Evolutionary conservation across 768 basidiomycete species (phyloP), one percentile per base, ranked within the genome.

Genomic region (Lactarius deliciosus): DNA sequence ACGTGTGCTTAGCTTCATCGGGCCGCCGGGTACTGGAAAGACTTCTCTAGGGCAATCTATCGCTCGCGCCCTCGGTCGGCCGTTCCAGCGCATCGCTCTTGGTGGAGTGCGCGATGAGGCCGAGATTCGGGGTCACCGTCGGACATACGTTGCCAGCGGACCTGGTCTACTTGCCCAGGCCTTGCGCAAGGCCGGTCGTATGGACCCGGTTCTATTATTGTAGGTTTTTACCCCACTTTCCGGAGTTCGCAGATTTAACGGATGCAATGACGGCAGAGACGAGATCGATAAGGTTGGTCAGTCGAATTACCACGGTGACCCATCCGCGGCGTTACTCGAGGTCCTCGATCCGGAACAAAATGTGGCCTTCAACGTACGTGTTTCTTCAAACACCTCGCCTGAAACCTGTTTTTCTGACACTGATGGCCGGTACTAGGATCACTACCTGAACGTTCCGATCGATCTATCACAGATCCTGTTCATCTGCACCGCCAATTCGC

Each of bases 281-380:
- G 96, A 97, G 76, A 86, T 97, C 54, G 96, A 97, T 78, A 97
- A 97, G 77, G 84, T 94, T 63, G 89, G 90, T 0, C 88, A 89
- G 64, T 90, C 84, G 71, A 94, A 91, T 73, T 91, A 91, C 79
- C 94, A 96, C 71, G 95, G 95, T 0, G 94, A 96, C 75, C 95
- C 95, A 16, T 86, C 85, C 3, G 96, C 96, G 45, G 95, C 95
- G 0, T 76, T 98, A 66, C 78, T 98, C 5, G 95, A 98, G 73
- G 94, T 96, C 0, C 81, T 98, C 61, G 96, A 97, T 74, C 96
- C 96, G 0, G 96, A 97, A 74, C 94, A 96, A 76, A 96, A 95
- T 68, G 84, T 90, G 73, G 82, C 85, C 0, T 92, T 92, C 73
- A 91, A 89, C 74, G 90, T 87, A 60, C 68, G 83, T 68, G 83